These are phyloP conservation scores for Exophiala bonariae DNA, from an alignment of 2,329 filamentous ascomycete genomes.

Conservation along the genomic window DNA sequence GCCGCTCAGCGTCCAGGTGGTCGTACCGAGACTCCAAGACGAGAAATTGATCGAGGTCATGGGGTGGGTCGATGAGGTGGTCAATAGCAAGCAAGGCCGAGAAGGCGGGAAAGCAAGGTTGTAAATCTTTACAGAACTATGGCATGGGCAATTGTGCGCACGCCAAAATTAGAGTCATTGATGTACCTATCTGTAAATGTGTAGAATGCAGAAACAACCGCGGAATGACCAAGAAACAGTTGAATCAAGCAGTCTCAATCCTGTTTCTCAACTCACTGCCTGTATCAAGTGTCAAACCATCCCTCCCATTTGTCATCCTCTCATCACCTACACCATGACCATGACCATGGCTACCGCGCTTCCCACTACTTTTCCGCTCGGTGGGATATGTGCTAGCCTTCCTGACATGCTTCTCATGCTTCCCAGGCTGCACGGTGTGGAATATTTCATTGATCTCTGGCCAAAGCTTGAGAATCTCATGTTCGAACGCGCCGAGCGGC, in stretches of 20 bases:
- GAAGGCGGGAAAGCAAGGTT: conserved; percentile 8
- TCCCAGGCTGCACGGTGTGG: conserved; percentile 16
- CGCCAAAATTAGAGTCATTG: too few relatives aligned
- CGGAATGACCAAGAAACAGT: too few relatives aligned
- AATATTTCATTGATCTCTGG: conserved; percentile 21
- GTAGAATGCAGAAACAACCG: neutral
- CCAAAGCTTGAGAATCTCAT: conserved; percentile 22
- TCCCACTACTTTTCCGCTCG: neutral
- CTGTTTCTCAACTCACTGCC: conserved; percentile 2
- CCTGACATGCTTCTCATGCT: conserved; percentile 4
- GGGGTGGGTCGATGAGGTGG: conserved; percentile 51
- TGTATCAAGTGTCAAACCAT: conserved; percentile 12
- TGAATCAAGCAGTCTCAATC: conserved; percentile 9
- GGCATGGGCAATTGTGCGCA: too few relatives aligned
- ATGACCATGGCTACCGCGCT: neutral
- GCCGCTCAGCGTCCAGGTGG: conserved; percentile 57
- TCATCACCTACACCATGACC: neutral
- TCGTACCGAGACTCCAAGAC: conserved; percentile 57
- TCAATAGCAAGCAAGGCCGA: conserved; percentile 28
- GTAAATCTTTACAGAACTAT: too few relatives aligned
- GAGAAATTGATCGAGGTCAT: conserved; percentile 55
- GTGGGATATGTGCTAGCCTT: conserved; percentile 2
- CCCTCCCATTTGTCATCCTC: neutral
- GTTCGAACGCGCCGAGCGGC: conserved; percentile 24
- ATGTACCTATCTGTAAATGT: too few relatives aligned